Base-by-base conservation (phyloP, 805 yeast genomes). In the Pichia insulana region DNA sequence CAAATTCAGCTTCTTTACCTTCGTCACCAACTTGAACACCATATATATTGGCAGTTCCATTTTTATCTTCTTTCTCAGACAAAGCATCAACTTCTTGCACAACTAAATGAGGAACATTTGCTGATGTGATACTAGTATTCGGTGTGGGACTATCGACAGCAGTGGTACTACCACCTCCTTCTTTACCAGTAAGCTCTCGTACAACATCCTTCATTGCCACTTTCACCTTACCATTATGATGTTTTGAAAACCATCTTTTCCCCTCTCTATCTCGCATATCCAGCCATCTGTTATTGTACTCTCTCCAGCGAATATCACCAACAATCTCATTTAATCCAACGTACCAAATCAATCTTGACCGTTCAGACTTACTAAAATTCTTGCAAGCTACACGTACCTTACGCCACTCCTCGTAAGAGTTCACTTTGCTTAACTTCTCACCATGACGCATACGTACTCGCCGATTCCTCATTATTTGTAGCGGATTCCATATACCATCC, bases 381-480 rank as follows among this genome's bases (percentile, higher is more conserved):
- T 77, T 71, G 7, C 84, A 79, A 2, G 87, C 79, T n/a, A 75
- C 59, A 12, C 84, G 83, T 6, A 78, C 48, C 18, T 44, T 46
- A 30, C 42, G 41, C 43, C 52, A 43, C 9, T 38, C 45, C 9
- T 36, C 42, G 9, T 38, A n/a, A 2, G 16, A 5, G 15, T 34
- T n/a, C 42, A 22, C 11, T 3, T 67, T 64, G 32, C 70, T 67
- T 2, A 75, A 70, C 30, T 65, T 63, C 43, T 73, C 75, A 39
- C 68, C 69, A 51, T 73, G 64, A 51, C 71, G 72, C 44, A 71
- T 69, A 41, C 84, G 59, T 3, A 80, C 56, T 50, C 68, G 69
- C 44, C 95, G 68, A 59, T 86, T 82, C 43, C 96, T 64, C 22
- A 87, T 76, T n/a, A 80, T 71, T 59, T 85, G 95, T 35, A 87